phyloP scores from a whole-genome alignment of 2,329 filamentous ascomycete genomes.

The Pseudophaeomoniella oleicola region DNA sequence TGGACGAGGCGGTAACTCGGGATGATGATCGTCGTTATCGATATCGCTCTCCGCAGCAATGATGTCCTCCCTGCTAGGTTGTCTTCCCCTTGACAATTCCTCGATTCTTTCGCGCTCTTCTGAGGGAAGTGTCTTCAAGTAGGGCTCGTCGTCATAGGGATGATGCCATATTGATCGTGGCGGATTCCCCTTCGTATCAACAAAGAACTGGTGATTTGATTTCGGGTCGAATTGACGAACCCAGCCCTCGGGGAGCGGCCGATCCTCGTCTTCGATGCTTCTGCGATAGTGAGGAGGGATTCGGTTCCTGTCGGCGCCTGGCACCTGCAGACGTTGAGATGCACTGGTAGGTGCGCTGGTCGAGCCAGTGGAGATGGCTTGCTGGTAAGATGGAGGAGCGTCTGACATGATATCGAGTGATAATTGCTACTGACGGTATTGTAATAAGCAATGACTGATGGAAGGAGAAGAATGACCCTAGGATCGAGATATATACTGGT shows the following conservation, averaged over 20 bases:
- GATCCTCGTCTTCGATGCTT: constrained; percentile 47
- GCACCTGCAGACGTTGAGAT: constrained; percentile 11
- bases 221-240: constrained; percentile 40
- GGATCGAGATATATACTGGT: too few species aligned
- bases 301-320: constrained; percentile 29
- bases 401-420: too few species aligned
- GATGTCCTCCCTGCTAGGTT: constrained; percentile 22
- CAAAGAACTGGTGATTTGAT: constrained; percentile 46
- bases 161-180: constrained; percentile 47
- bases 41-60: constrained; percentile 28
- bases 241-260: constrained; percentile 42
- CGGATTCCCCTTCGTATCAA: constrained; percentile 39
- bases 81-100: constrained; percentile 16
- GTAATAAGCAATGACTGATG: too few species aligned
- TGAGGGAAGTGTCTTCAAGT: constrained; percentile 31
- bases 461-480: too few species aligned
- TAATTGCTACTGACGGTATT: too few species aligned
- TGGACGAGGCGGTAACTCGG: constrained; percentile 7
- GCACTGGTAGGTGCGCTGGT: constrained; percentile 7
- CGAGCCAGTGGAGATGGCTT: constrained; percentile 14
- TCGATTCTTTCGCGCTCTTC: constrained; percentile 34
- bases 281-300: constrained; percentile 38
- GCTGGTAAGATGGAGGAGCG: constrained; percentile 22
- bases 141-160: constrained; percentile 44
- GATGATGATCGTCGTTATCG: constrained; percentile 21